Evolutionary conservation across 164 flowering plant genomes (phyloP).

Genomic region (Malania oleifera): DNA sequence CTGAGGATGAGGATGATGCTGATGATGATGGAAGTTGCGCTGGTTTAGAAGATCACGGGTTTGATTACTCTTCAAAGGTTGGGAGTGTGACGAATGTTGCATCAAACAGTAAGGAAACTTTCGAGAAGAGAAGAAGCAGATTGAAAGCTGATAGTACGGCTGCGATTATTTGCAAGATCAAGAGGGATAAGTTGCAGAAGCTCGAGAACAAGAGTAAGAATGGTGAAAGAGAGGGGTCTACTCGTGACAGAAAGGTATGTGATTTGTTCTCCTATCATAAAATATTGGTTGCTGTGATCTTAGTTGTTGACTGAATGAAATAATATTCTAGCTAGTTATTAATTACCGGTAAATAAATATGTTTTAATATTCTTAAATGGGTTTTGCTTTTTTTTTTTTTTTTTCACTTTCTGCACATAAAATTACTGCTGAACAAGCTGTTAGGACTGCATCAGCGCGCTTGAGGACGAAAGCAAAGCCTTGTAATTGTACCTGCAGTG

Average conservation of each 20-base stretch:
- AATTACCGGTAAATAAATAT: too few species aligned
- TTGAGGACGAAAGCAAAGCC: constrained; percentile 7
- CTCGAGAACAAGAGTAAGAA: constrained; percentile 5
- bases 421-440: constrained; percentile 19
- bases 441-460: neutral
- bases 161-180: neutral
- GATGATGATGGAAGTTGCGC: neutral
- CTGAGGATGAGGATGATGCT: constrained; percentile 10
- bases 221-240: neutral
- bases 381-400: neutral
- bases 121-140: constrained; percentile 10
- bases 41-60: neutral
- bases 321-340: too few species aligned
- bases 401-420: neutral
- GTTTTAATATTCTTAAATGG: neutral
- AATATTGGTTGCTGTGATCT: neutral
- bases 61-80: neutral
- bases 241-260: constrained; percentile 24
- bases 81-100: constrained; percentile 7
- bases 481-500: constrained; percentile 17
- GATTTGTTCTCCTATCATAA: neutral
- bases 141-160: constrained; percentile 1
- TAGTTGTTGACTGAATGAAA: neutral
- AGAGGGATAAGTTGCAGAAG: neutral
- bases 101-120: constrained; percentile 8